Conservation (phyloP, 495 filamentous ascomycete species). For the Chaetomium cochliodes region DNA sequence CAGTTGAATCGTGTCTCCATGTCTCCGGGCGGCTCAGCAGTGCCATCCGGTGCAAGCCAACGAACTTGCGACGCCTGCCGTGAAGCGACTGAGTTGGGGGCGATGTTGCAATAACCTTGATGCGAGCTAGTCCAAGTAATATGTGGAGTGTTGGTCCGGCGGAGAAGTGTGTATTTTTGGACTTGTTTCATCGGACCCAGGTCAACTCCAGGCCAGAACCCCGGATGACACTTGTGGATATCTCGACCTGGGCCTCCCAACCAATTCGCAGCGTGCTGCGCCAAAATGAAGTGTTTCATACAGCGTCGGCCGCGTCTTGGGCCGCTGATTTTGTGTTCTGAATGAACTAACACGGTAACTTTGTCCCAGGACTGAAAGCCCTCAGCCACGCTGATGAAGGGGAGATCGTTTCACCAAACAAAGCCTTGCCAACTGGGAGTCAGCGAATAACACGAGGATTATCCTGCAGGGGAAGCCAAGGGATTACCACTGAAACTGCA, state of each 20-base stretch:
- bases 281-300: slow-evolving; percentile 17
- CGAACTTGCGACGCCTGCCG: background rate
- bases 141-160: background rate
- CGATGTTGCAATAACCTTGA: background rate
- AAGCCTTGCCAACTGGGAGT: too few species aligned
- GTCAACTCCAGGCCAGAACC: slow-evolving; percentile 8
- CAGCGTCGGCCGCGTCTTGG: background rate
- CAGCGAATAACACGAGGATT: too few species aligned
- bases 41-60: background rate
- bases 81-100: background rate
- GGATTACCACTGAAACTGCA: too few species aligned
- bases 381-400: background rate
- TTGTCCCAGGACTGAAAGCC: background rate
- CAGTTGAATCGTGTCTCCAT: background rate
- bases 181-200: slow-evolving; percentile 5
- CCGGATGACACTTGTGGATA: background rate
- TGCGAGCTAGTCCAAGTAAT: background rate
- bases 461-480: too few species aligned
- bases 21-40: background rate
- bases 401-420: background rate
- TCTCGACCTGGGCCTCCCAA: background rate
- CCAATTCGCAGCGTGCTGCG: background rate
- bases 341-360: background rate
- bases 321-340: background rate
- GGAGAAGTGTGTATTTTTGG: slow-evolving; percentile 15